Percentiles rank a stretch among this genome's conserved stretches.
These are phyloP conservation scores for Gryganskiella cystojenkinii DNA, from an alignment of 192 early-diverging fungal species.

Conservation along the genomic window DNA sequence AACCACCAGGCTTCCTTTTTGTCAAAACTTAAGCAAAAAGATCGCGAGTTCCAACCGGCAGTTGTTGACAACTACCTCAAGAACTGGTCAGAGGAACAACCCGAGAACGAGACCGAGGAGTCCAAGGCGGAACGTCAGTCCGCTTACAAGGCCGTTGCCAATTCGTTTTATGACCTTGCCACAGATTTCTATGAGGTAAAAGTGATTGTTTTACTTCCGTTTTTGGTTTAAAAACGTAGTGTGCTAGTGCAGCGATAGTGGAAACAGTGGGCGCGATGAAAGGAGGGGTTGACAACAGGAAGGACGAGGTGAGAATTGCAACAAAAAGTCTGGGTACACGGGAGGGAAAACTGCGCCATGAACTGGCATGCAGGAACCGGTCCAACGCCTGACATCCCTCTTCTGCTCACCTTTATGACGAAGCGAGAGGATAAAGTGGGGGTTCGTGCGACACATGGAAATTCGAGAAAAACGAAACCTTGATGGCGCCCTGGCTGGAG, in stretches of 20 bases:
- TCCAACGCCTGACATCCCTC: too few relatives aligned
- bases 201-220: background rate
- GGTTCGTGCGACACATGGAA: too few relatives aligned
- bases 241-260: background rate
- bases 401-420: too few relatives aligned
- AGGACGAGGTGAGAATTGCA: too few relatives aligned
- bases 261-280: background rate
- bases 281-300: too few relatives aligned
- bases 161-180: conserved; percentile 85
- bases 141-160: conserved; percentile 77
- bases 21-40: conserved; percentile 68
- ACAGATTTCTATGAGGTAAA: conserved; percentile 86
- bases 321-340: too few relatives aligned
- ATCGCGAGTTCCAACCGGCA: conserved; percentile 71
- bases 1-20: conserved; percentile 52
- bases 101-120: conserved; percentile 67
- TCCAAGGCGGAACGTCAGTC: conserved; percentile 59
- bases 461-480: too few relatives aligned
- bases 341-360: too few relatives aligned
- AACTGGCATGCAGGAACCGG: too few relatives aligned
- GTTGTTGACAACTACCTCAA: conserved; percentile 78
- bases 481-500: too few relatives aligned
- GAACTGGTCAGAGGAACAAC: conserved; percentile 71
- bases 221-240: background rate
- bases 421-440: background rate